Conservation (phyloP, 176 grass and related monocot species). For the Carex scoparia region DNA sequence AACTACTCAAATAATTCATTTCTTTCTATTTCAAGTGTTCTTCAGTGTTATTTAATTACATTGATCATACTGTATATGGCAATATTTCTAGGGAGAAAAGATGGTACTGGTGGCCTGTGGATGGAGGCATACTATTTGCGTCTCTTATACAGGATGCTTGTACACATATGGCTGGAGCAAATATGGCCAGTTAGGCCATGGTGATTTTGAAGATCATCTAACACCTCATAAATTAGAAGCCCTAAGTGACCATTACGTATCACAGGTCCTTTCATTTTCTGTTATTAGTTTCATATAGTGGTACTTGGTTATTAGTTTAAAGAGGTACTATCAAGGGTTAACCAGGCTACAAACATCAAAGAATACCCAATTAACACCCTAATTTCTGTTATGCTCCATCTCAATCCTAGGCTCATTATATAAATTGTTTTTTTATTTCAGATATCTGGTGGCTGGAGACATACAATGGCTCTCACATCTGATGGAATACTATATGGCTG, state of each 20-base stretch:
- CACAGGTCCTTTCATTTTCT: constrained; percentile 37
- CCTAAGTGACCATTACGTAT: constrained; percentile 41
- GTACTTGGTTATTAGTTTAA: neutral
- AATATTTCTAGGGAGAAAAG: constrained; percentile 42
- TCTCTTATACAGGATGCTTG: constrained; percentile 42
- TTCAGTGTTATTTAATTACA: neutral
- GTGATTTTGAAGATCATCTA: constrained; percentile 70
- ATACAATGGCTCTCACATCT: constrained; percentile 53
- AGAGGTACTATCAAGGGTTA: neutral
- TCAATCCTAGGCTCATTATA: neutral
- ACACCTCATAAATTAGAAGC: constrained; percentile 48
- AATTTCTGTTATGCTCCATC: neutral
- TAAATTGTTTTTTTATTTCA: constrained; percentile 17
- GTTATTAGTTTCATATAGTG: neutral
- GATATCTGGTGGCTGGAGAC: constrained; percentile 87
- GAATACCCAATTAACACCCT: neutral
- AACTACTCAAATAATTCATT: neutral
- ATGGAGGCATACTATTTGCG: constrained; percentile 63
- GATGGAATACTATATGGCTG: constrained; percentile 71
- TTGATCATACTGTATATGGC: neutral
- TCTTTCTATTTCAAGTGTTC: neutral
- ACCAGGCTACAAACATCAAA: neutral
- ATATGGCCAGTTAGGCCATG: constrained; percentile 77
- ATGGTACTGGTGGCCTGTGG: constrained; percentile 65
- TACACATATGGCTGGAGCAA: constrained; percentile 84